Conservation (phyloP, 352 stramenopile genomes). For the Pythium periplocum region DNA sequence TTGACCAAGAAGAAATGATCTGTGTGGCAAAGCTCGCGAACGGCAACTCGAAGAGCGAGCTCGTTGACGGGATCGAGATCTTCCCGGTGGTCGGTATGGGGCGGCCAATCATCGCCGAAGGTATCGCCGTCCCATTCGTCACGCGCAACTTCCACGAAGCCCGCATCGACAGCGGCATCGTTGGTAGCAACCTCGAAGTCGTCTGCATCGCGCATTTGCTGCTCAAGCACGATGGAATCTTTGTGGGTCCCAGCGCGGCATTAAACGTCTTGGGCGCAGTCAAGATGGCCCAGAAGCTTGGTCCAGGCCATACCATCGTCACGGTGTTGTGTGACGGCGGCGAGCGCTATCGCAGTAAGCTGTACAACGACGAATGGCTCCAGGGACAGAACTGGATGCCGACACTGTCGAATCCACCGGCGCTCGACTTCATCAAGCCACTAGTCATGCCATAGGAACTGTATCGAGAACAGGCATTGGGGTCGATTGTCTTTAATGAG, state of each 20-base stretch:
- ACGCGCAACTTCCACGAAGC: constrained; percentile 89
- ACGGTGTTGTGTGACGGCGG: constrained; percentile 85
- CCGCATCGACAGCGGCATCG: constrained; percentile 89
- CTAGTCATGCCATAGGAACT: constrained; percentile 6
- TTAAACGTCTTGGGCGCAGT: constrained; percentile 77
- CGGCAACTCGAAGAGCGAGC: constrained; percentile 34
- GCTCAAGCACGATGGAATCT: constrained; percentile 88
- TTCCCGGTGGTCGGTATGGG: constrained; percentile 63
- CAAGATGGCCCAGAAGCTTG: constrained; percentile 71
- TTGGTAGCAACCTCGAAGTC: constrained; percentile 90
- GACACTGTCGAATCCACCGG: constrained; percentile 7
- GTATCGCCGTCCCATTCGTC: constrained; percentile 90
- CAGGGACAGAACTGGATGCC: constrained; percentile 39
- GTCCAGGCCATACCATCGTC: constrained; percentile 62
- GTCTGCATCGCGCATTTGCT: constrained; percentile 92
- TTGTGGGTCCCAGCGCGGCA: constrained; percentile 84
- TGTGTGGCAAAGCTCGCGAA: constrained; percentile 85
- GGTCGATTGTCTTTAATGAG: too few relatives aligned
- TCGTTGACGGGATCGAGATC: constrained; percentile 89
- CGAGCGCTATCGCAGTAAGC: constrained; percentile 78
- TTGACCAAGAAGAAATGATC: constrained; percentile 76
- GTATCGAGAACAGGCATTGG: too few relatives aligned
- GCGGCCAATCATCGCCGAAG: constrained; percentile 90
- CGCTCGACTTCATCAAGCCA: constrained; percentile 17
- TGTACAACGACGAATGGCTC: constrained; percentile 78